Percentiles rank a stretch among this genome's conserved stretches.
phyloP scores from a whole-genome alignment of 306 rosid genomes.

The Dryas alaskensis region DNA sequence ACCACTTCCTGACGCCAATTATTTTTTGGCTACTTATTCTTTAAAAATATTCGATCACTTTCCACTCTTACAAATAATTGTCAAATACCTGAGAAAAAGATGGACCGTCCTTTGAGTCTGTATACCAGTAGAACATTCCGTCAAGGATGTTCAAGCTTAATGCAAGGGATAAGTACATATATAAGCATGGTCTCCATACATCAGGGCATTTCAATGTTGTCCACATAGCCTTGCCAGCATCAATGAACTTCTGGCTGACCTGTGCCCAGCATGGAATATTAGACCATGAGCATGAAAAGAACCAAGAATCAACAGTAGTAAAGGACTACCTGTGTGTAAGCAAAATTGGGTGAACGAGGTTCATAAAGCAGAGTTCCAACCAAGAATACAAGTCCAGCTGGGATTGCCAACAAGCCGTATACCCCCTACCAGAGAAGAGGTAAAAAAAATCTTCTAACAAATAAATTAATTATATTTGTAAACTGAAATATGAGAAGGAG shows the following conservation, averaged over 20 bases:
- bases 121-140: constrained; percentile 94
- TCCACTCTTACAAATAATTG: background rate
- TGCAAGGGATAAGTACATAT: constrained; percentile 79
- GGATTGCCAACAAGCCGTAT: constrained; percentile 76
- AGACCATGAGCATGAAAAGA: constrained; percentile 22
- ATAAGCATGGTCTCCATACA: constrained; percentile 88
- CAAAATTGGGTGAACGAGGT: constrained; percentile 52
- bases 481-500: constrained; percentile 15
- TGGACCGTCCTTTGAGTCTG: constrained; percentile 81
- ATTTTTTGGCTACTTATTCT: background rate
- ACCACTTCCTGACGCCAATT: background rate
- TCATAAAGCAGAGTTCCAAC: constrained; percentile 75
- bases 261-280: constrained; percentile 34
- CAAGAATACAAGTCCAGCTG: constrained; percentile 63
- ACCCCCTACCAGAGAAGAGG: constrained; percentile 57
- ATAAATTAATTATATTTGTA: background rate
- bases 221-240: constrained; percentile 83
- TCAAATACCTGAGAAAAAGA: constrained; percentile 76
- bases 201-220: constrained; percentile 64
- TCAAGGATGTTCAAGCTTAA: constrained; percentile 76
- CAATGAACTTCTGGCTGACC: constrained; percentile 69
- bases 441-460: constrained; percentile 17
- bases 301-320: background rate
- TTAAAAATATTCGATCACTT: background rate
- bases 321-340: constrained; percentile 64